Evolutionary conservation across 2,329 filamentous ascomycete genomes (phyloP).

Genomic region (Fusarium albosuccineum): DNA sequence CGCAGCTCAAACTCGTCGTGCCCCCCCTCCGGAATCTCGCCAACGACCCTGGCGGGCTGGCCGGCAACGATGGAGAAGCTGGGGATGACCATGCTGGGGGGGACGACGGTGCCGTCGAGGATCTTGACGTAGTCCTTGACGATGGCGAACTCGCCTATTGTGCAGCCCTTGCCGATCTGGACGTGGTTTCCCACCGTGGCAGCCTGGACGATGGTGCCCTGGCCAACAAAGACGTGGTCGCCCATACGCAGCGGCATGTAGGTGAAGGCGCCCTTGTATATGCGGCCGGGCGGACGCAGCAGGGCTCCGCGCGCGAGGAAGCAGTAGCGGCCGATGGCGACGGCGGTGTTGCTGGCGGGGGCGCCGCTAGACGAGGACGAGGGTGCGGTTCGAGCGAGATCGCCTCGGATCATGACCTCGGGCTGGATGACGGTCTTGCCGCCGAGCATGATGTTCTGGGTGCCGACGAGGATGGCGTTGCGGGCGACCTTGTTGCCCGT

Average conservation of each 20-base stretch:
- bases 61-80: conserved; percentile 94
- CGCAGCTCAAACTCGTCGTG: conserved; percentile 74
- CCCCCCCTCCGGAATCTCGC: conserved; percentile 81
- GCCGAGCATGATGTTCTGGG: conserved; percentile 97
- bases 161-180: conserved; percentile 81
- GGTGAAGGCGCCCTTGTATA: conserved; percentile 82
- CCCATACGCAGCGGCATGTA: conserved; percentile 93
- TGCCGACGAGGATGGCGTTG: conserved; percentile 90
- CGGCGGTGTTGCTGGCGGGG: conserved; percentile 72
- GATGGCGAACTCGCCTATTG: conserved; percentile 87
- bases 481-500: conserved; percentile 98
- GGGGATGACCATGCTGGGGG: conserved; percentile 90
- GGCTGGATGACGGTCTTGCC: conserved; percentile 97
- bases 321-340: conserved; percentile 91
- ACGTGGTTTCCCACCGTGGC: conserved; percentile 88
- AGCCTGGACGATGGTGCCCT: conserved; percentile 81
- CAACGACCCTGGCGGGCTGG: conserved; percentile 81
- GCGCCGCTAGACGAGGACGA: conserved; percentile 56
- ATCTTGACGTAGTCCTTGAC: conserved; percentile 95
- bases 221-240: conserved; percentile 92
- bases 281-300: conserved; percentile 84
- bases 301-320: conserved; percentile 85
- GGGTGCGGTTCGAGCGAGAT: conserved; percentile 75
- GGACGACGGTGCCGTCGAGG: conserved; percentile 85
- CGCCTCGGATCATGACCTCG: conserved; percentile 93